These are phyloP conservation scores for Wickerhamomyces sp. DNA, from an alignment of 1,139 yeast species.

Conservation along the genomic window DNA sequence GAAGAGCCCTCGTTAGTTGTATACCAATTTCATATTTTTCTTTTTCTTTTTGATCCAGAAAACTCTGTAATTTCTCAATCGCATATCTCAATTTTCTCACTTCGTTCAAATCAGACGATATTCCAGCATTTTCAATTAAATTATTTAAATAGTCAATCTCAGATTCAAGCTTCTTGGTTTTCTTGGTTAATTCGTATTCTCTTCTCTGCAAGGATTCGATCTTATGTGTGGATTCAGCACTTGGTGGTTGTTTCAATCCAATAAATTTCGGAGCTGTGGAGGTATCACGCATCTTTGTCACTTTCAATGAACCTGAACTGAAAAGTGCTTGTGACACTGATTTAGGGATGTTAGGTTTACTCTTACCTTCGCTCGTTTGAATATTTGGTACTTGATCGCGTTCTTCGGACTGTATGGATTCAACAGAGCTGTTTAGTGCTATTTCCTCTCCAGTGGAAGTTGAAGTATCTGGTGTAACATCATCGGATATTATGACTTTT, in stretches of 20 bases:
- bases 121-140: slow-evolving; percentile 29
- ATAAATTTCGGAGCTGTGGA: slow-evolving; percentile 19
- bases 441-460: slow-evolving; percentile 2
- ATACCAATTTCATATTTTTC: slow-evolving; percentile 37
- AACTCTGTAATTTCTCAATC: slow-evolving; percentile 31
- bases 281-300: slow-evolving; percentile 22
- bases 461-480: slow-evolving; percentile 4
- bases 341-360: slow-evolving; percentile 15
- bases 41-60: slow-evolving; percentile 32
- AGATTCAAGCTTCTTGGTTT: slow-evolving; percentile 29
- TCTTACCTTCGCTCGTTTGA: not conserved
- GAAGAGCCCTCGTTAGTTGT: slow-evolving; percentile 30
- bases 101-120: slow-evolving; percentile 30
- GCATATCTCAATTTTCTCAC: slow-evolving; percentile 30
- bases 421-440: slow-evolving; percentile 5
- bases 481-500: slow-evolving; percentile 1
- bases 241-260: slow-evolving; percentile 18
- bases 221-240: slow-evolving; percentile 10
- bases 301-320: slow-evolving; percentile 17
- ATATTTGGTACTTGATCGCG: not conserved
- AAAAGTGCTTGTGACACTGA: slow-evolving; percentile 24
- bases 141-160: slow-evolving; percentile 31
- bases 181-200: slow-evolving; percentile 20
- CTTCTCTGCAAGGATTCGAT: slow-evolving; percentile 16
- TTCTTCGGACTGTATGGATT: slow-evolving; percentile 8